Evolutionary conservation across 805 yeast species (phyloP).

Genomic region (Candida saitoana): DNA sequence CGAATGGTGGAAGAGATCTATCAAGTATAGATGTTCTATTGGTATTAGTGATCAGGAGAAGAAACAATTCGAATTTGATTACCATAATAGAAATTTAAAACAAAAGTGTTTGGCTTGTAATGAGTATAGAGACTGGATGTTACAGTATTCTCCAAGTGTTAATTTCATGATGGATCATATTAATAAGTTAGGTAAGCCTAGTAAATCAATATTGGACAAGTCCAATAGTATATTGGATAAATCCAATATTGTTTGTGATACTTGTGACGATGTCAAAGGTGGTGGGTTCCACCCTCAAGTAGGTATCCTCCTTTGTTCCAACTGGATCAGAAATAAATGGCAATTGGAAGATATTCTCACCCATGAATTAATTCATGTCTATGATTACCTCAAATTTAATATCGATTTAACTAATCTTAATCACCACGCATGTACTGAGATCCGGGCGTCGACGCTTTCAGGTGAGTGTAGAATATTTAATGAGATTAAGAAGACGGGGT

Average conservation of each 20-base stretch:
- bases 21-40: constrained; percentile 67
- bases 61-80: constrained; percentile 56
- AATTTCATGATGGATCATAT: constrained; percentile 84
- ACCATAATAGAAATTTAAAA: constrained; percentile 37
- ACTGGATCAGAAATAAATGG: constrained; percentile 67
- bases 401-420: constrained; percentile 80
- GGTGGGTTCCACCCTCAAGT: constrained; percentile 93
- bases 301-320: constrained; percentile 85
- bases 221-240: constrained; percentile 66
- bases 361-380: constrained; percentile 91
- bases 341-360: constrained; percentile 88
- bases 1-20: constrained; percentile 77
- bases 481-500: constrained; percentile 61
- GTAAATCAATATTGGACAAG: constrained; percentile 27
- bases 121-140: constrained; percentile 74
- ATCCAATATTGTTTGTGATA: constrained; percentile 66
- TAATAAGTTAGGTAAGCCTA: constrained; percentile 53
- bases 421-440: constrained; percentile 97
- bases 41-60: constrained; percentile 54
- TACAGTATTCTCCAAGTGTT: constrained; percentile 78
- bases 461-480: constrained; percentile 93
- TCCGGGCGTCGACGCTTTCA: constrained; percentile 85
- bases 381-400: constrained; percentile 82
- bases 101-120: constrained; percentile 66
- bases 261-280: constrained; percentile 74